A percentile compares a stretch with the other conserved stretches of the same genome.
Conservation (phyloP, 352 stramenopile genomes). For the Hyaloperonospora arabidopsidis region DNA sequence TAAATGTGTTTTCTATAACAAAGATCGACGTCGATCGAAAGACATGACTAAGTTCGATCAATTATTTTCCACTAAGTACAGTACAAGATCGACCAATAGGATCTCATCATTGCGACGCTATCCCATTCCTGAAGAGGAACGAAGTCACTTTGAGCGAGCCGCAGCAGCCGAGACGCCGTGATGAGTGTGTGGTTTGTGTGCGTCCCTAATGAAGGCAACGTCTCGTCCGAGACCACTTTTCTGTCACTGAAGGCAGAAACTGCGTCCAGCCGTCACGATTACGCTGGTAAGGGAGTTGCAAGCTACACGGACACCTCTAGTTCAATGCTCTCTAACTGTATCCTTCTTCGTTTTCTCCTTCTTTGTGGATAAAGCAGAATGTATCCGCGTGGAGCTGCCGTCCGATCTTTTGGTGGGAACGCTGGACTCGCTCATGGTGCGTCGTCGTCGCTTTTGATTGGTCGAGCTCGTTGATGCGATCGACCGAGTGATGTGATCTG, state of each 20-base stretch:
- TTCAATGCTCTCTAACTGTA: not conserved
- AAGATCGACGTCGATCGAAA: no score
- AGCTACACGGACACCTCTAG: not conserved
- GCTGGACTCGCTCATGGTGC: conserved; percentile 94
- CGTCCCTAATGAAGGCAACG: conserved; percentile 77
- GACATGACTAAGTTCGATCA: no score
- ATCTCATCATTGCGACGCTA: no score
- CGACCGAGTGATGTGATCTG: conserved; percentile 7
- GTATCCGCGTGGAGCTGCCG: conserved; percentile 85
- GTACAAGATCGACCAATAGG: not conserved
- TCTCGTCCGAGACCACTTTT: conserved; percentile 78
- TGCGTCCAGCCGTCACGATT: conserved; percentile 72
- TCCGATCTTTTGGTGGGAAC: conserved; percentile 94
- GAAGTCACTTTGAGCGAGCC: not conserved
- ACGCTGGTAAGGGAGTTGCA: conserved; percentile 35
- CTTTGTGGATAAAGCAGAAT: conserved; percentile 32
- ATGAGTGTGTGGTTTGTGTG: conserved; percentile 76
- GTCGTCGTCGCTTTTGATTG: not conserved
- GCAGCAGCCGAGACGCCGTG: not conserved
- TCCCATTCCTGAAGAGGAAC: no score
- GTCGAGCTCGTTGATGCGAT: not conserved
- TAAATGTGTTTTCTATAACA: no score
- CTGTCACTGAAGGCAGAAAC: conserved; percentile 81
- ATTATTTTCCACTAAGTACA: not conserved
- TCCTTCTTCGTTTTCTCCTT: conserved; percentile 4